Conservation (phyloP, 2,329 filamentous ascomycete species). For the Aurifilum marmelostoma region DNA sequence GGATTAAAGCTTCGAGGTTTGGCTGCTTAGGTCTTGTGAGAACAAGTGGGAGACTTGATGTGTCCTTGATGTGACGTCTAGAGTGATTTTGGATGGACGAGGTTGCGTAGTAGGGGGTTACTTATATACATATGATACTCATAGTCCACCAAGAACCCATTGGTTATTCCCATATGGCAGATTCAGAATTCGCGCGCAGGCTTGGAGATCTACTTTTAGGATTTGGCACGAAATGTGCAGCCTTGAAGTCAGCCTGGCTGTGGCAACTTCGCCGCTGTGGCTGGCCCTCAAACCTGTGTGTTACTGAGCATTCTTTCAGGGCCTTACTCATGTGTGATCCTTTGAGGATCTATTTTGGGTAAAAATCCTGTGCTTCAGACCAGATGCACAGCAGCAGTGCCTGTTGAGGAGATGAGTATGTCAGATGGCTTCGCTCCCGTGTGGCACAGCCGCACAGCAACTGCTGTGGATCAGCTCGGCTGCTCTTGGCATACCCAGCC, state of each 20-base stretch:
- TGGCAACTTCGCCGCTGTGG: not conserved
- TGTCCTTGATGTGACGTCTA: not conserved
- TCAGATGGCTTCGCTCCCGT: not conserved
- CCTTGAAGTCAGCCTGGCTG: not conserved
- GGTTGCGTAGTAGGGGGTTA: too few relatives aligned
- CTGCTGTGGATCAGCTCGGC: not conserved
- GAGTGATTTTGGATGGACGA: too few relatives aligned
- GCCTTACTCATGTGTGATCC: not conserved
- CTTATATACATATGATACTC: not conserved
- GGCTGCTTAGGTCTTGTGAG: not conserved
- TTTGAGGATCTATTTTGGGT: not conserved
- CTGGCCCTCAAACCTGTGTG: not conserved
- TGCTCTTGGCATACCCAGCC: not conserved
- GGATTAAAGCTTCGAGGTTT: too few relatives aligned
- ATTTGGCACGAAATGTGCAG: not conserved
- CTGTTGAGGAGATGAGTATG: not conserved
- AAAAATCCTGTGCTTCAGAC: not conserved
- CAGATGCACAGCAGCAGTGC: not conserved
- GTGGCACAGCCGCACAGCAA: not conserved
- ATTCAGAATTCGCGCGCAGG: not conserved
- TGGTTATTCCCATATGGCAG: not conserved
- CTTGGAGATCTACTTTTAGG: not conserved
- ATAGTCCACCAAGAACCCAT: not conserved
- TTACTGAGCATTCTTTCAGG: not conserved
- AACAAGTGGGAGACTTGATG: not conserved